Evolutionary conservation across 352 stramenopile genomes (phyloP).

Genomic region (Globisporangium heterothallicum): DNA sequence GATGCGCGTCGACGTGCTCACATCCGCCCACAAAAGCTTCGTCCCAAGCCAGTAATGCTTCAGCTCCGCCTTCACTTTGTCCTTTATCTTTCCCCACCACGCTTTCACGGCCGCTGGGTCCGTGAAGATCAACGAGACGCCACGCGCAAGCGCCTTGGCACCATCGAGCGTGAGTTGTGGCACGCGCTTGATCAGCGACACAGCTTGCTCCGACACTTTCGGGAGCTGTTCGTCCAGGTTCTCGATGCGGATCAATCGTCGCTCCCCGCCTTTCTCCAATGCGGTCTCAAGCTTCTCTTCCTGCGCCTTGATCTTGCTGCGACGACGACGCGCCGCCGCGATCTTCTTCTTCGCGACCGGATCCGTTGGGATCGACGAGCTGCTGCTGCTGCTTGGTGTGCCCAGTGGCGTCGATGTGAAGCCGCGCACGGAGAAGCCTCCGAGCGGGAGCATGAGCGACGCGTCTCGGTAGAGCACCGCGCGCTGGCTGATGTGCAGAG

Average conservation of each 20-base stretch:
- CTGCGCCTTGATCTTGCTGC: constrained; percentile 75
- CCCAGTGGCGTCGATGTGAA: constrained; percentile 42
- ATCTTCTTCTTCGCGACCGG: constrained; percentile 77
- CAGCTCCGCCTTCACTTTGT: constrained; percentile 86
- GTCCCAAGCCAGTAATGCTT: constrained; percentile 97
- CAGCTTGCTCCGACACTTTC: constrained; percentile 62
- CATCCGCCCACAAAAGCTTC: constrained; percentile 95
- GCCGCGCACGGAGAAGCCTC: constrained; percentile 23
- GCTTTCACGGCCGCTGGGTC: constrained; percentile 59
- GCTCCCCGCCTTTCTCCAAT: constrained; percentile 74
- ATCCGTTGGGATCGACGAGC: constrained; percentile 11
- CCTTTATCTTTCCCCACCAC: constrained; percentile 64
- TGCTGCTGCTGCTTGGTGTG: background rate
- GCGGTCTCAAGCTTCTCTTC: constrained; percentile 76
- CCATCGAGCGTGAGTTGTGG: constrained; percentile 55
- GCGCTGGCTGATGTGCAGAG: constrained; percentile 4
- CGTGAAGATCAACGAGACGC: constrained; percentile 51
- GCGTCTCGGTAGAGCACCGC: constrained; percentile 16
- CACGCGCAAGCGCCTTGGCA: constrained; percentile 47
- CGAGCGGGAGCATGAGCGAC: constrained; percentile 18
- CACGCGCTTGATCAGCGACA: constrained; percentile 64
- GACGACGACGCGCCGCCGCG: constrained; percentile 52
- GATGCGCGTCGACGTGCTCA: constrained; percentile 93
- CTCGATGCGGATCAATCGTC: constrained; percentile 70
- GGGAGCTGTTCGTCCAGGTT: constrained; percentile 73